These are phyloP conservation scores for Penicillium hordei DNA, from an alignment of 2,329 filamentous ascomycete species.

Conservation along the genomic window DNA sequence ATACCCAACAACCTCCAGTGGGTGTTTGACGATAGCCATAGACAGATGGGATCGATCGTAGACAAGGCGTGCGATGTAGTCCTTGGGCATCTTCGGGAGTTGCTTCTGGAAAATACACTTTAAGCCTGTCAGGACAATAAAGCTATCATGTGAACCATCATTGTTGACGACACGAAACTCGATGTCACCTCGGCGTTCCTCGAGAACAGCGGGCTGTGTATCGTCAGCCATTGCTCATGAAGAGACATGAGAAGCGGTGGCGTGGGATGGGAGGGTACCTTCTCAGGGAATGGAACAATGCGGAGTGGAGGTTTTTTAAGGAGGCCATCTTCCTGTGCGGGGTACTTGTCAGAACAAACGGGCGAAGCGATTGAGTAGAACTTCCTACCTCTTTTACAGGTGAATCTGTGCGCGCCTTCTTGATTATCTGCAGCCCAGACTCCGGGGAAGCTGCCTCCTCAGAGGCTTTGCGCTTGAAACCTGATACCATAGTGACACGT, in stretches of 20 bases:
- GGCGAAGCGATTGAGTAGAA: neutral
- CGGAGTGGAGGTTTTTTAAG: constrained; percentile 55
- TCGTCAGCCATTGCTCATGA: constrained; percentile 25
- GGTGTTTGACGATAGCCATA: constrained; percentile 96
- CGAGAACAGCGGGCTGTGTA: constrained; percentile 75
- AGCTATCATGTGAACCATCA: constrained; percentile 80
- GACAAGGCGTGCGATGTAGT: constrained; percentile 95
- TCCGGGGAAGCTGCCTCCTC: constrained; percentile 48
- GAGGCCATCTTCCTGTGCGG: constrained; percentile 37
- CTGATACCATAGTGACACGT: constrained; percentile 20
- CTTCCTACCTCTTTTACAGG: constrained; percentile 40
- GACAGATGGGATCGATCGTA: constrained; percentile 96
- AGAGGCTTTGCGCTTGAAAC: constrained; percentile 51
- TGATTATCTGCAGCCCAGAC: constrained; percentile 43
- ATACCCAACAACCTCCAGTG: constrained; percentile 79
- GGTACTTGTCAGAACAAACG: neutral
- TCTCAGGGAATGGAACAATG: constrained; percentile 84
- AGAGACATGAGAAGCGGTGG: neutral
- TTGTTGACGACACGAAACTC: constrained; percentile 99
- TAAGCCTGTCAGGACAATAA: constrained; percentile 90
- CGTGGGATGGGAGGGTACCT: constrained; percentile 52
- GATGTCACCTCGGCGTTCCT: constrained; percentile 91
- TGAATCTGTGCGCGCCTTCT: constrained; percentile 52
- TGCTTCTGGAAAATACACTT: constrained; percentile 99
- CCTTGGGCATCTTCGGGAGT: constrained; percentile 97